Percentiles rank a stretch among this genome's conserved stretches.
These are phyloP conservation scores for Fistulifera pelliculosa DNA, from an alignment of 108 stramenopile species.

Conservation along the genomic window DNA sequence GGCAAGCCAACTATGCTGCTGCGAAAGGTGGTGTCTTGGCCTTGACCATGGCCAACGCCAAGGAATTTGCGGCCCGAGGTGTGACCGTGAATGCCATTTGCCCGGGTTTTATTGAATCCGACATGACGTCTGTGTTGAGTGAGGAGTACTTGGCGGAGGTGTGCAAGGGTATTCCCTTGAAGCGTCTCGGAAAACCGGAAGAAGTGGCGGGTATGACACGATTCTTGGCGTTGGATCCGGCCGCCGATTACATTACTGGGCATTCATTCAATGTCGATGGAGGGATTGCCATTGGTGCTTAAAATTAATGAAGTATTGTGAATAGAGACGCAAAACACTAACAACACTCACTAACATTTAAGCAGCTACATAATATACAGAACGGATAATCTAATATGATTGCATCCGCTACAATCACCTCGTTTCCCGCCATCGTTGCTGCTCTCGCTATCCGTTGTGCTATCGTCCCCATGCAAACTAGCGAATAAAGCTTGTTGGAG, in stretches of 20 bases:
- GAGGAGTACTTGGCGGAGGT: slow-evolving; percentile 47
- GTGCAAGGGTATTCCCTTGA: slow-evolving; percentile 65
- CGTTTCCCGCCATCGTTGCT: too few species aligned
- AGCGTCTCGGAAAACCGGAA: slow-evolving; percentile 81
- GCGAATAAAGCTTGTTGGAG: too few species aligned
- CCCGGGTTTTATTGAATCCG: slow-evolving; percentile 87
- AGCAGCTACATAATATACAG: too few species aligned
- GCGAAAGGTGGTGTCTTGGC: slow-evolving; percentile 91
- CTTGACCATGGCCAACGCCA: slow-evolving; percentile 82
- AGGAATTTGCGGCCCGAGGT: slow-evolving; percentile 78
- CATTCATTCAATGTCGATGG: slow-evolving; percentile 96
- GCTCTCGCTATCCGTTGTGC: too few species aligned
- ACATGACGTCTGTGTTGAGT: slow-evolving; percentile 75
- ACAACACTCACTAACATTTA: too few species aligned
- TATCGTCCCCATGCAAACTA: too few species aligned
- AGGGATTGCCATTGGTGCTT: slow-evolving; percentile 90
- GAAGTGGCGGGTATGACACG: slow-evolving; percentile 85
- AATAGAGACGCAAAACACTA: too few species aligned
- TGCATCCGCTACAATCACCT: too few species aligned
- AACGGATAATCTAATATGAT: too few species aligned
- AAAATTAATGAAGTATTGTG: slow-evolving; percentile 19
- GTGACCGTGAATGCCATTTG: slow-evolving; percentile 80
- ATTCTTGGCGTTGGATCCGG: slow-evolving; percentile 87
- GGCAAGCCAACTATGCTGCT: slow-evolving; percentile 92
- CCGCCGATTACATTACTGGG: slow-evolving; percentile 85